Base-by-base conservation (phyloP, 805 yeast species). In the Debaryomyces maramus region DNA sequence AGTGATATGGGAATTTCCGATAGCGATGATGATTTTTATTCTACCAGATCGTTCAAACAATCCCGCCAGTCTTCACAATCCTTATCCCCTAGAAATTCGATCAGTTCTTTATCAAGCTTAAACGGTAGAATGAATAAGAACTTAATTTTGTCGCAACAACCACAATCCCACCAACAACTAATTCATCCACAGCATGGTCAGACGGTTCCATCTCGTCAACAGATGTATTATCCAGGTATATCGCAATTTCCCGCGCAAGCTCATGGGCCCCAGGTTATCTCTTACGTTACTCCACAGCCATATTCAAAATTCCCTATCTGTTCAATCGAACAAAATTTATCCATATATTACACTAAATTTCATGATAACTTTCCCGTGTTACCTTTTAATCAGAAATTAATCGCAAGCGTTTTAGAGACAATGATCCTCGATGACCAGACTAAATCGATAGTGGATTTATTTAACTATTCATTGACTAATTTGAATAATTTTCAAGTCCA, bases 341-440 rank as follows among this genome's bases (percentile, higher is more conserved):
- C 62, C 24, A 40, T 60, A 4, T 77, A 77, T 50, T 77, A 73
- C 47, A 31, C 60, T 6, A 67, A 60, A 31, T 64, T 72, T 48
- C 81, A 77, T 47, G 39, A 44, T 1, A 65, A 60, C 32, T 71
- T 73, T 45, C 80, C 81, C 6, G 55, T 77, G 3, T 55, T 78
- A 18, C 73, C 78, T 1, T 56, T 59, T 40, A 55, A 63, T 37
- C 53, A 54, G 15, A 48, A 51, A 13, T 43, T 71, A 5, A 22
- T 52, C n/a, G 42, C 52, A 5, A 44, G 55, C 26, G 37, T 67
- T 0, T 32, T 47, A 11, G 47, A 50, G 10, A 50, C 53, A 13
- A 27, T 50, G 32, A 39, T 57, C 4, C 39, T 61, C 22, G 58
- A 58, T n/a, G 54, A 51, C 18, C 60, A 60, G 8, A 61, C 61